Base-by-base conservation (phyloP, 1,139 yeast species). In the Wickerhamiella infanticola region DNA sequence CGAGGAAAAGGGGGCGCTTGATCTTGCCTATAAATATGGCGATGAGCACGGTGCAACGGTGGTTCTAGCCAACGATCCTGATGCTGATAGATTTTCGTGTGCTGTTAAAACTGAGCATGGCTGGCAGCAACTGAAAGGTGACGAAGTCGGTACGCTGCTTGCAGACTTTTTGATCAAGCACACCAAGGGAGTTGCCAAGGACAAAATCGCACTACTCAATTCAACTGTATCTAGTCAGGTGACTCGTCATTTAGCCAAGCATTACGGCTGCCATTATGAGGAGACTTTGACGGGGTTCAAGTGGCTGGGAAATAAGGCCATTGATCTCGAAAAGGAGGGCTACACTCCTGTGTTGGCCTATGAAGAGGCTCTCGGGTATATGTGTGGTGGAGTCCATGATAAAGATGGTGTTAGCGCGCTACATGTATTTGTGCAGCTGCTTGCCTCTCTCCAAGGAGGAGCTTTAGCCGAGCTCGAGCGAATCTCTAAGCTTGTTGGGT, bases 211-310 rank as follows among this genome's bases (percentile, higher is more conserved):
- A 47, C 63, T 90, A 62, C 63, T 90, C 37, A 85, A 82, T 58
- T 86, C 97, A 0, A 86, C 97, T 0, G 97, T 90, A 0, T 85
- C 95, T 0, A 83, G 95, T 4, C 94, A 83, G 57, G 73, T 86
- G 63, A 69, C 86, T 47, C 64, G 68, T n/a, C 66, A 77, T 3
- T 75, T 88, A 78, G 93, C 95, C 0, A 60, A 67, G 3, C 59
- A 59, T 8, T 70, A 75, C 46, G 81, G 81, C 0, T 79, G 81
- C 59, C 67, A 74, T 42, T 82, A 71, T 62, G 72, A 68, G 41
- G 97, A 90, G 51, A 88, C 97, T 0, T 68, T 90, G 46, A 90
- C 97, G 0, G 97, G 98, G 1, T 90, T 90, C 67, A 90, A 90
- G 63, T 90, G 98, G 98, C 81, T 90, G 44, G 98, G 97, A 3